Evolutionary conservation across 2,329 filamentous ascomycete species (phyloP).

Genomic region (Colletotrichum sublineola): DNA sequence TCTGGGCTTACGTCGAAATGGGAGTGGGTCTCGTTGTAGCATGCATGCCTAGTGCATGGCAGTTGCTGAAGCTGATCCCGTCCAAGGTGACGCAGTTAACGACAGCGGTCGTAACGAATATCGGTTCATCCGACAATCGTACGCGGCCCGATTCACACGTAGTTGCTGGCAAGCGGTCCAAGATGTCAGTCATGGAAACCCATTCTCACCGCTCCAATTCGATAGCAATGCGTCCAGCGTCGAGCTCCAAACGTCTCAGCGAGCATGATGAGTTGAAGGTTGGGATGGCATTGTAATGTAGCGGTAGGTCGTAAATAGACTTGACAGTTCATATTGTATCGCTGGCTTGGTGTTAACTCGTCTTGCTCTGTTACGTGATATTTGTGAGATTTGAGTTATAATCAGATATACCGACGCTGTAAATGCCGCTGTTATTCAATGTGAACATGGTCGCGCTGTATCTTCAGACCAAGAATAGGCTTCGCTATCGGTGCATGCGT

Average conservation of each 20-base stretch:
- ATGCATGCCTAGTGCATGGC: conserved; percentile 53
- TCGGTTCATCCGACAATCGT: conserved; percentile 6
- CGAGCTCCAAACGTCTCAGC: neutral
- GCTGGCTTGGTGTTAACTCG: no score
- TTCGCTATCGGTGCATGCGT: neutral
- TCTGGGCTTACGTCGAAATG: conserved; percentile 55
- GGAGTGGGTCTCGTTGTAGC: conserved; percentile 55
- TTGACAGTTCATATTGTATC: neutral
- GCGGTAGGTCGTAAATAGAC: neutral
- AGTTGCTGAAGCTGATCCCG: conserved; percentile 46
- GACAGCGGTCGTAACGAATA: neutral
- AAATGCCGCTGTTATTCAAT: neutral
- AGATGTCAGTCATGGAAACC: conserved; percentile 4
- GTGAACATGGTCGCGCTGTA: neutral
- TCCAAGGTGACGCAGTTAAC: conserved; percentile 24
- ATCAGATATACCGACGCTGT: neutral
- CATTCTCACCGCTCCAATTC: neutral
- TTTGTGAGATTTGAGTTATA: neutral
- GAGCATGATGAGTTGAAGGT: neutral
- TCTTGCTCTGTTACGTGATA: neutral
- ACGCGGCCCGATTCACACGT: neutral
- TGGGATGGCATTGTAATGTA: neutral
- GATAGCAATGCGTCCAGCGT: neutral
- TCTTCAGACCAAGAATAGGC: neutral
- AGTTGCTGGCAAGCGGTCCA: conserved; percentile 1